Evolutionary conservation across 192 early-diverging fungal genomes (phyloP).

Genomic region (Diversispora eburnea): DNA sequence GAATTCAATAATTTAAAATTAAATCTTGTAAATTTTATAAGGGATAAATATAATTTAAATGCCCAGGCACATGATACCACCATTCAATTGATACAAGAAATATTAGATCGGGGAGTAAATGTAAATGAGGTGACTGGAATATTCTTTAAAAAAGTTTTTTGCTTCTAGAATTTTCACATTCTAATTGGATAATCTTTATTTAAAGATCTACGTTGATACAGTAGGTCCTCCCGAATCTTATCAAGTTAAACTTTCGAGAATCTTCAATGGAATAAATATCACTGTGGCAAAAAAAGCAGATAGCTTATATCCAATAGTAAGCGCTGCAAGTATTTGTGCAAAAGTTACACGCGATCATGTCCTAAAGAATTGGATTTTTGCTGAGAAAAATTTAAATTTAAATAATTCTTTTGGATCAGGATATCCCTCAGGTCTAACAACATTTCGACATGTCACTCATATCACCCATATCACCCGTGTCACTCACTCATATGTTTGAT

Average conservation of each 20-base stretch:
- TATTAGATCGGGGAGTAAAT: constrained; percentile 59
- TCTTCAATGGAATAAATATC: constrained; percentile 78
- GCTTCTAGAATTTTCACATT: not conserved
- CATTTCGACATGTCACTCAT: not conserved
- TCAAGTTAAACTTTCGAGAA: constrained; percentile 64
- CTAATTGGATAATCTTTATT: constrained; percentile 1
- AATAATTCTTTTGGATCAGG: constrained; percentile 80
- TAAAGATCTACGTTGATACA: constrained; percentile 89
- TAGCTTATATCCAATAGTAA: constrained; percentile 87
- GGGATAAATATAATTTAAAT: constrained; percentile 89
- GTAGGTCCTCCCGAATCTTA: constrained; percentile 91
- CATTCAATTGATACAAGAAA: constrained; percentile 72
- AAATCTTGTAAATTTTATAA: constrained; percentile 29
- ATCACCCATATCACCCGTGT: not conserved
- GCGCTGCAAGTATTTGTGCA: constrained; percentile 93
- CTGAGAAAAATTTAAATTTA: constrained; percentile 50
- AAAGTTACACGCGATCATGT: constrained; percentile 82
- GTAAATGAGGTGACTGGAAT: constrained; percentile 57
- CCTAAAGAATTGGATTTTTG: constrained; percentile 63
- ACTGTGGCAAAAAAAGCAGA: constrained; percentile 95
- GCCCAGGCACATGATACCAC: constrained; percentile 92
- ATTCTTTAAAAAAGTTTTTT: not conserved
- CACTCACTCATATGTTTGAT: not conserved
- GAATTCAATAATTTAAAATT: not conserved
- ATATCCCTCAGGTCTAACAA: constrained; percentile 70